A percentile compares a stretch with the other conserved stretches of the same genome.
phyloP scores from a whole-genome alignment of 1,284 basidiomycete genomes.

The Meira miltonrushii region DNA sequence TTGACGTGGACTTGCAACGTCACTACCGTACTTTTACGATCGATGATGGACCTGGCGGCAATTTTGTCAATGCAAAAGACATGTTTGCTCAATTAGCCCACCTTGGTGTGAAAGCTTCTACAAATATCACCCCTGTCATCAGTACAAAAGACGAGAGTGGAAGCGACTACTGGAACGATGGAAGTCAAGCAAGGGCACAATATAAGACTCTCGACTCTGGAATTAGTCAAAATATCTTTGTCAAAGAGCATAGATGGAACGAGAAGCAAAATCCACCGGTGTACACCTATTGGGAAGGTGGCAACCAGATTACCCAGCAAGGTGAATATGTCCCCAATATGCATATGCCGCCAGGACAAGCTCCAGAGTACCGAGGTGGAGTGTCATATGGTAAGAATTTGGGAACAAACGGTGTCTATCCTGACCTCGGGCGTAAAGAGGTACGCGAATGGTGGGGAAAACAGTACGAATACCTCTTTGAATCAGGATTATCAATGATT shows the following conservation, averaged over 20 bases:
- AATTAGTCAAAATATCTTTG: not conserved
- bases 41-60: slow-evolving; percentile 2
- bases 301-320: not conserved
- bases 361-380: slow-evolving; percentile 5
- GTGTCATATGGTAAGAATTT: slow-evolving; percentile 9
- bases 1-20: slow-evolving; percentile 9
- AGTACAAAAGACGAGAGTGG: not conserved
- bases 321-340: not conserved
- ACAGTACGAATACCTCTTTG: slow-evolving; percentile 11
- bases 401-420: slow-evolving; percentile 11
- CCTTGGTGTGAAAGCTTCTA: slow-evolving; percentile 2
- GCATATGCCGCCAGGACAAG: not conserved
- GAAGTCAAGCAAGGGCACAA: slow-evolving; percentile 1
- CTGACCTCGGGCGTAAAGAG: slow-evolving; percentile 9
- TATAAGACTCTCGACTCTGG: slow-evolving; percentile 7
- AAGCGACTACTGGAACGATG: not conserved
- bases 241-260: slow-evolving; percentile 7
- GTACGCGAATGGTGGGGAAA: slow-evolving; percentile 13
- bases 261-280: not conserved
- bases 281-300: slow-evolving; percentile 10
- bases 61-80: slow-evolving; percentile 3
- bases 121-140: slow-evolving; percentile 11
- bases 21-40: slow-evolving; percentile 9
- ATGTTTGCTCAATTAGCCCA: slow-evolving; percentile 1
- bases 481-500: slow-evolving; percentile 8